Evolutionary conservation across 768 basidiomycete genomes (phyloP), one percentile per base, ranked within the genome.

Genomic region (Leccinum disarticulatum): DNA sequence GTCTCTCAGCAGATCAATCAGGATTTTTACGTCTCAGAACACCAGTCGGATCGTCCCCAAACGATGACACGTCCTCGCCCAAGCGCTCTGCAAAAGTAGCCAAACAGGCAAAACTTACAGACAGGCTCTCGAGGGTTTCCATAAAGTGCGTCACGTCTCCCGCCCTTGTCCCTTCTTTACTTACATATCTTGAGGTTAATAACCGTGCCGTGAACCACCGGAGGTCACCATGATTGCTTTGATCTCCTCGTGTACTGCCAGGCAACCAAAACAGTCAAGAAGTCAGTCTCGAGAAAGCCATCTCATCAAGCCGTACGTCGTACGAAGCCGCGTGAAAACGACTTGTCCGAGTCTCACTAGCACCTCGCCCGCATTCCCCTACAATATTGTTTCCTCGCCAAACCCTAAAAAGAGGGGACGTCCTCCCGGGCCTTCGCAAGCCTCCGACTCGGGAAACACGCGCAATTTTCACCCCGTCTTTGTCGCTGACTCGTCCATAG

Each of bases 211-310:
- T 87, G 38, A 85, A 79, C 68, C 72, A 87, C 25, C 91, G 89
- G 89, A 13, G 87, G 90, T 58, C 80, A 90, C 65, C 84, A 82
- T 58, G 77, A 80, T 54, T 81, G 83, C 46, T 74, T 91, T 33
- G 85, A 90, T 74, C 22, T 71, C 54, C 69, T 68, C 33, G 64
- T 73, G 52, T 67, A 68, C 48, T 15, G 14, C 10, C 4, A 68
- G 66, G 13, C 67, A 67, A 58, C 67, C 70, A 36, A 75, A 58
- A 68, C 69, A 5, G 64, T 70, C 54, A 72, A 75, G 52, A 76
- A 73, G 28, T 72, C 72, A 27, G 61, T 66, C 6, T 31, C 57
- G 22, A 54, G 17, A 47, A 64, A 60, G 41, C 22, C 62, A 3
- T 54, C 57, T 36, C 52, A 52, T 46, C 64, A 31, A 3, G 31